Evolutionary conservation across 2,329 filamentous ascomycete species (phyloP).

Genomic region (Gliomastix tumulicola): DNA sequence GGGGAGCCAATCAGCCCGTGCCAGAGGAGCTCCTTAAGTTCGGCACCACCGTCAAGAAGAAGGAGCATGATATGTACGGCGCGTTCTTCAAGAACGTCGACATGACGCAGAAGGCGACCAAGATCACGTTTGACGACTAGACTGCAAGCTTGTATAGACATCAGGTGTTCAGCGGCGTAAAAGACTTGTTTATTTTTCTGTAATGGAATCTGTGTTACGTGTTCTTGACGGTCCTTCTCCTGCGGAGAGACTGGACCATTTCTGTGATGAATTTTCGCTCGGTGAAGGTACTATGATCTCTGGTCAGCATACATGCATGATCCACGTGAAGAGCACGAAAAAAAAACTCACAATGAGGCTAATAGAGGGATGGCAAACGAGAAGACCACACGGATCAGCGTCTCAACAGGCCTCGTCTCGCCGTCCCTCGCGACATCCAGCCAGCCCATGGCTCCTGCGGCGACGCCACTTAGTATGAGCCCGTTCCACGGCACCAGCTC

Average conservation of each 20-base stretch:
- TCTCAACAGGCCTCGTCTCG: constrained; percentile 17
- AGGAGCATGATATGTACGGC: constrained; percentile 90
- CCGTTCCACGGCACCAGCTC: constrained; percentile 18
- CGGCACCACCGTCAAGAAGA: constrained; percentile 97
- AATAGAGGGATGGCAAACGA: constrained; percentile 44
- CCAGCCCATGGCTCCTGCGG: constrained; percentile 15
- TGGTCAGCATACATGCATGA: not conserved
- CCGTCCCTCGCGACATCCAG: constrained; percentile 14
- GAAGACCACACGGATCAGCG: constrained; percentile 40
- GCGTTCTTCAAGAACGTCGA: constrained; percentile 92
- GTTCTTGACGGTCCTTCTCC: constrained; percentile 17
- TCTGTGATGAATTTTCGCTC: constrained; percentile 48
- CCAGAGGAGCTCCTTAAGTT: constrained; percentile 91
- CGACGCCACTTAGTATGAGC: constrained; percentile 16
- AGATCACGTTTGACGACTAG: constrained; percentile 76
- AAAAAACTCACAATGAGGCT: constrained; percentile 50
- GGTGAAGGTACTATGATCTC: constrained; percentile 35
- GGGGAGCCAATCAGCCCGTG: constrained; percentile 83
- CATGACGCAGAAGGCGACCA: constrained; percentile 75
- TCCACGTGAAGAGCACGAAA: constrained; percentile 6
- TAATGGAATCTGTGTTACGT: too few species aligned
- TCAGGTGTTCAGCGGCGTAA: too few species aligned
- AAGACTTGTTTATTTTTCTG: not conserved
- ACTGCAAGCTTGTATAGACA: constrained; percentile 3
- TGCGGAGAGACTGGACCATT: constrained; percentile 37